Evolutionary conservation across 148 eudicot genomes (phyloP), one percentile per base, ranked within the genome.

Genomic region (Vaccinium vitisidaea): DNA sequence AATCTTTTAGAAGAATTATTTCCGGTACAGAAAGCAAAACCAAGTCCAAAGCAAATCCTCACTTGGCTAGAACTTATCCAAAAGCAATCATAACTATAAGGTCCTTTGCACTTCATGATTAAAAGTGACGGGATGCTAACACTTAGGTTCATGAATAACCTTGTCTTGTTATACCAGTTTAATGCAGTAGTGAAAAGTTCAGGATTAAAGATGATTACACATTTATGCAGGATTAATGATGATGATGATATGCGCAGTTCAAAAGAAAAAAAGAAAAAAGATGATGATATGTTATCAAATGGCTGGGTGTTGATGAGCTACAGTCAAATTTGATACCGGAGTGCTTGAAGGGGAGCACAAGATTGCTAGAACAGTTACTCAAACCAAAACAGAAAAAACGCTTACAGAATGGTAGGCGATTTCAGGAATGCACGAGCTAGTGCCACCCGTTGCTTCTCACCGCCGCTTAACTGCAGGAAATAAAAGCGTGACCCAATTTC

Each of bases 401-500:
- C 90, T 88, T 92, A 96, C 99, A 96, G 58, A 85, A 96, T 92
- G 21, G 97, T 81, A 85, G 99, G 97, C 74, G 95, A 94, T 92
- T 96, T 96, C 59, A 96, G 92, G 89, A 96, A 96, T 84, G 99
- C 94, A 73, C 99, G 98, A 88, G 99, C 99, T 61, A 96, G 91
- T 79, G 98, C 94, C 53, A 96, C 97, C 69, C 99, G 93, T 85
- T 96, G 99, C 94, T 96, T 96, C 85, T 96, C 99, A 86, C 99
- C 99, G n/a, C 99, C 99, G 90, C 99, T 96, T 84, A 96, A 88
- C 99, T 96, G 94, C 90, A 88, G 86, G 25, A 77, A 50, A 79
- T 23, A 83, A n/a, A 76, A 84, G 23, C 8, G 53, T 19, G 13
- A 65, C 27, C 55, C 9, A 39, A 81, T 32, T 25, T 83, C 15